Evolutionary conservation across 2,329 filamentous ascomycete species (phyloP), one percentile per base, ranked within the genome.

Genomic region (Penicillium frequentans): DNA sequence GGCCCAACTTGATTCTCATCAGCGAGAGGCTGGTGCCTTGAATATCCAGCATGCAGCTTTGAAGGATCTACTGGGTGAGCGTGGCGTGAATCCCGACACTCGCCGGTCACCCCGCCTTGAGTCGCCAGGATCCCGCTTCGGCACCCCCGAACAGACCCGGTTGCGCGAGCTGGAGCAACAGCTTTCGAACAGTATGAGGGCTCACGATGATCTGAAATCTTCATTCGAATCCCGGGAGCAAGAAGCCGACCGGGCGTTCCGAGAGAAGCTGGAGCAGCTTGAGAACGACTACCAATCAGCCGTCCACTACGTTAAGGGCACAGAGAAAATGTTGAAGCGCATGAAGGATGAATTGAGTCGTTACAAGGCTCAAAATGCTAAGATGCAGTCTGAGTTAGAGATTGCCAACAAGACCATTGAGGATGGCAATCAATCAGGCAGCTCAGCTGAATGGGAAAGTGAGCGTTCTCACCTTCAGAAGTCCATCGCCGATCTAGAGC

Each of bases 231-330:
- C 84, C 35, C 90, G 93, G 54, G 87, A 91, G 58, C 89, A 95
- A 65, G 91, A 96, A 69, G 89, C 91, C n/a, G 93, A 96, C 72
- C 84, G 86, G 54, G 85, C 90, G 47, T 98, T 96, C 77, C 90
- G 93, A 60, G 93, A 97, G 73, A 97, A 97, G 75, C 83, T 99
- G 52, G 86, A 91, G 57, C 93, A 96, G 71, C 86, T 99, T 31
- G 93, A 98, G 76, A 96, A 93, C 71, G 95, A 99, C 73, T 97
- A 99, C 73, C 92, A 97, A 75, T 96, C 95, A 43, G 93, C 95
- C 16, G 93, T 98, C 49, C 95, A 97, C 75, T 99, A 99, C 70
- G 91, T 99, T 65, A 96, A 96, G 76, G 95, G 95, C 57, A 98
- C 95, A 1, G 95, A 99, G 77, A 98, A 97, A 83, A 97, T 99